These are phyloP conservation scores for Gigaspora rosea DNA, from an alignment of 192 early-diverging fungal genomes.

Conservation along the genomic window DNA sequence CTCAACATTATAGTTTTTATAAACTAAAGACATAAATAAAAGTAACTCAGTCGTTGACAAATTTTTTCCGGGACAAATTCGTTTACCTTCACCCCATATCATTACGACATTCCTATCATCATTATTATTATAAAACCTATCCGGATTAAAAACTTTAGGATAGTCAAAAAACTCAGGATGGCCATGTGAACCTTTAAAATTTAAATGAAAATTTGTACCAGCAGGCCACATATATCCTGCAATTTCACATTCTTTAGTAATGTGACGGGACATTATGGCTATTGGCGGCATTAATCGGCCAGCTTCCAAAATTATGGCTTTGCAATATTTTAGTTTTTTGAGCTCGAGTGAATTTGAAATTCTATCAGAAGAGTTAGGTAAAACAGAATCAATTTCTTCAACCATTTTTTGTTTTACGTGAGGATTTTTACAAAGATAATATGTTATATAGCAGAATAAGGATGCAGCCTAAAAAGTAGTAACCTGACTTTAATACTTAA, in stretches of 20 bases:
- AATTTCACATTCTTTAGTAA: not conserved
- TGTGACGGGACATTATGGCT: not conserved
- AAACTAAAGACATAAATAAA: not conserved
- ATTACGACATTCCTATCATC: not conserved
- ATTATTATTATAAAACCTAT: conserved; percentile 12
- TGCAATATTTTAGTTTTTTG: conserved; percentile 8
- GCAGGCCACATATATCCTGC: conserved; percentile 12
- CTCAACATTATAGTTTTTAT: conserved; percentile 5
- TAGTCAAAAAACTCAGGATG: not conserved
- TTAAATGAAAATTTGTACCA: conserved; percentile 1
- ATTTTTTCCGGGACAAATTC: conserved; percentile 13
- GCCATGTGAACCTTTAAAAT: not conserved
- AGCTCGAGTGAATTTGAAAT: not conserved
- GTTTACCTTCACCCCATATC: not conserved
- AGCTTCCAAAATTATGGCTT: conserved; percentile 16
- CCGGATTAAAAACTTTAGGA: conserved; percentile 15
- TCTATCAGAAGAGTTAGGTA: not conserved
- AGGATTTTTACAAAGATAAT: conserved; percentile 13
- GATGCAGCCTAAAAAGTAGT: conserved; percentile 7
- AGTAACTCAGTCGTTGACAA: not conserved
- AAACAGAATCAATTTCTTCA: not conserved
- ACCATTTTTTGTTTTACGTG: not conserved
- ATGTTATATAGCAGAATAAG: not conserved
- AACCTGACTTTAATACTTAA: not conserved
- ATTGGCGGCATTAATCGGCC: not conserved